Base-by-base conservation (phyloP, 306 rosid species). In the Elaeagnus macrophylla region DNA sequence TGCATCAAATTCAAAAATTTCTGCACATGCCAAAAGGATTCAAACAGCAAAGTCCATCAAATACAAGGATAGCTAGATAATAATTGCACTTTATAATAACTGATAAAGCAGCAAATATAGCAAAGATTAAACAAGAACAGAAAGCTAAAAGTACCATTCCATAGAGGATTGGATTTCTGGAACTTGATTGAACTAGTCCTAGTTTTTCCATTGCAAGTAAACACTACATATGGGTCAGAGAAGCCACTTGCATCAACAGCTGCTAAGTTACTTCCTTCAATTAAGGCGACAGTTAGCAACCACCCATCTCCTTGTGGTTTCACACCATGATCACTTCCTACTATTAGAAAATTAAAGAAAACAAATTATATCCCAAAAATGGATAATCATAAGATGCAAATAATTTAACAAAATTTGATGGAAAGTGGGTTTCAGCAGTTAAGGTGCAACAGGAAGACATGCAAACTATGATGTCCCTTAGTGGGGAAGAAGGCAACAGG, bases 241-340 rank as follows among this genome's bases (percentile, higher is more conserved):
- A 76, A 60, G 7, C 85, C 80, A 38, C 69, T 79, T 67, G 88
- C 72, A 73, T 82, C 82, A 61, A 77, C 84, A 37, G 83, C 72
- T 38, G 94, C 82, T 70, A 93, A 64, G 77, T 78, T 77, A 67
- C 72, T 73, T 78, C 99, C 99, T 77, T 93, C 88, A 48, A 93
- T 75, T 74, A 93, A 72, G 52, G 99, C 96, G 73, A 93, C 94
- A 50, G 99, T 93, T 48, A 93, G 82, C 67, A 84, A 54, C 99
- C 99, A 93, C 68, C 99, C 99, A 65, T 84, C 95, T 79, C 99
- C 99, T 52, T 72, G 89, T 45, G 99, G 89, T 77, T 83, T 93
- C 69, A 87, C 68, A 66, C 96, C 95, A 67, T 93, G 88, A 73
- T 93, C 96, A 75, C 95, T 79, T 70, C 94, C 99, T 93, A 60